These are phyloP conservation scores for Xylaria scruposa DNA, from an alignment of 495 filamentous ascomycete species.

Conservation along the genomic window DNA sequence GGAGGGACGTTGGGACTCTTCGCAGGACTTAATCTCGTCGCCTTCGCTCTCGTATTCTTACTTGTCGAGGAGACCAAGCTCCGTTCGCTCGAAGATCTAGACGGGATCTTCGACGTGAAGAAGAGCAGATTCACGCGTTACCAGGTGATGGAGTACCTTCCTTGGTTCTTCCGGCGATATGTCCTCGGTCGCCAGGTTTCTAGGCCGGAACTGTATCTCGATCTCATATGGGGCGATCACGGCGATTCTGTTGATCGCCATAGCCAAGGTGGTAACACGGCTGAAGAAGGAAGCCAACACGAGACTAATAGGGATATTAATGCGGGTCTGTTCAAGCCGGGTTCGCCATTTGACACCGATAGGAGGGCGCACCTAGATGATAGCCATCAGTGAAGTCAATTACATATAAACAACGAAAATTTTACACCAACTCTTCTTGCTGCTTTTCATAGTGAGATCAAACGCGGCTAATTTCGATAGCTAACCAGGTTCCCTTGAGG, in stretches of 20 bases:
- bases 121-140: conserved; percentile 41
- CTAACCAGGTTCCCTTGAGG: too few relatives aligned
- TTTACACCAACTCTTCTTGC: too few relatives aligned
- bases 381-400: conserved; percentile 2
- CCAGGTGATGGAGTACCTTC: conserved; percentile 37
- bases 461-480: too few relatives aligned
- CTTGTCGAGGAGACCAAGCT: conserved; percentile 43
- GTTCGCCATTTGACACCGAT: conserved; percentile 5
- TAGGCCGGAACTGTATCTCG: conserved; percentile 32
- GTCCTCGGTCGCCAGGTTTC: conserved; percentile 23
- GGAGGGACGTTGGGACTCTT: conserved; percentile 37
- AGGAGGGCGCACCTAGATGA: not conserved
- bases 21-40: conserved; percentile 40
- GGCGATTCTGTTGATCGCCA: not conserved
- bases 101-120: conserved; percentile 39
- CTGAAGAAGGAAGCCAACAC: not conserved
- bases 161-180: conserved; percentile 39
- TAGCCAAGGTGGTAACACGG: not conserved
- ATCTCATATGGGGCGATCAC: conserved; percentile 33
- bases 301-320: conserved; percentile 11
- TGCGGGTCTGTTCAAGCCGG: conserved; percentile 10
- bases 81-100: conserved; percentile 40
- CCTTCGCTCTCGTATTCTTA: conserved; percentile 41
- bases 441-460: too few relatives aligned
- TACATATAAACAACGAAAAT: not conserved